Evolutionary conservation across 805 yeast species (phyloP).

Genomic region (Candida ficus): DNA sequence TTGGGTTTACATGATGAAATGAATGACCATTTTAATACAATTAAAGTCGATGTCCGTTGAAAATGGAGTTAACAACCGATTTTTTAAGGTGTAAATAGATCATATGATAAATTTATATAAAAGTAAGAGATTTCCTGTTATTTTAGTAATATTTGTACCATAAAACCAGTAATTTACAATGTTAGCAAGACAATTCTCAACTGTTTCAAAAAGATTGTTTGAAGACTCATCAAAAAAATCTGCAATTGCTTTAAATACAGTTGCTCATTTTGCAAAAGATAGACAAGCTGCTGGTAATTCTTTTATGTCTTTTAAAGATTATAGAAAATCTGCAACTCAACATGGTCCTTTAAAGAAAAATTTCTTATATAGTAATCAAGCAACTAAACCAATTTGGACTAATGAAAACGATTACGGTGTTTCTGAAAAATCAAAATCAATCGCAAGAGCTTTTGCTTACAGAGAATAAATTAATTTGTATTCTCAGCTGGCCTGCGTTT

Average conservation of each 20-base stretch:
- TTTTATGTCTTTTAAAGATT: constrained; percentile 31
- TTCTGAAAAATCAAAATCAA: constrained; percentile 18
- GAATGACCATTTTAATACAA: not conserved
- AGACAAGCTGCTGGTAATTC: constrained; percentile 27
- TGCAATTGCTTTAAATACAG: constrained; percentile 18
- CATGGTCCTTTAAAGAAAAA: constrained; percentile 32
- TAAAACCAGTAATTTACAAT: too few relatives aligned
- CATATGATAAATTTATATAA: too few relatives aligned
- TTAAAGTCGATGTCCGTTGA: not conserved
- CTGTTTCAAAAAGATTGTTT: not conserved
- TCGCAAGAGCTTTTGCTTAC: constrained; percentile 21
- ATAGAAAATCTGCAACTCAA: constrained; percentile 32
- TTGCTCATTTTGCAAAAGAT: constrained; percentile 4
- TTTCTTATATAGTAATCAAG: constrained; percentile 6
- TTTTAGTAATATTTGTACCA: too few relatives aligned
- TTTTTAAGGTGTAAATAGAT: too few relatives aligned
- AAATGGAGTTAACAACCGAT: not conserved
- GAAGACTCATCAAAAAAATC: constrained; percentile 10
- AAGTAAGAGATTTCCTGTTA: too few relatives aligned
- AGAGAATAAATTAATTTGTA: not conserved
- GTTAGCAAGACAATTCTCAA: constrained; percentile 6
- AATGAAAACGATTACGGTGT: constrained; percentile 23
- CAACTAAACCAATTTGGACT: constrained; percentile 14
- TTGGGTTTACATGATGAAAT: not conserved
- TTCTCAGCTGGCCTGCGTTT: not conserved